Evolutionary conservation across 2,329 filamentous ascomycete genomes (phyloP).

Genomic region (Ascosphaera apis): DNA sequence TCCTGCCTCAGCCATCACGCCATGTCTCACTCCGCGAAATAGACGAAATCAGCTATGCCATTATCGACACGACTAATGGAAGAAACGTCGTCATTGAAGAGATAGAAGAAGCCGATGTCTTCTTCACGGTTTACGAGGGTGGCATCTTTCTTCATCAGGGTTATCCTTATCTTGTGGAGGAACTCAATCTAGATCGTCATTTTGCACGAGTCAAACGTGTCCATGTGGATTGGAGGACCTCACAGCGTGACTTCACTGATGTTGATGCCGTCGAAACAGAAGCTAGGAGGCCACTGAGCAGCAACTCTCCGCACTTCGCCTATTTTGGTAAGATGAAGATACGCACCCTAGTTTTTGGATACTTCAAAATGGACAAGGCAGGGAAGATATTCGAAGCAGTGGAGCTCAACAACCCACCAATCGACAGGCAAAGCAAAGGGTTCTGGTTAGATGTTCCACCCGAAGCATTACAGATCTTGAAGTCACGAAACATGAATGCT

Average conservation of each 20-base stretch:
- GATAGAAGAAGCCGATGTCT: slow-evolving; percentile 83
- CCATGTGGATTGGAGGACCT: slow-evolving; percentile 84
- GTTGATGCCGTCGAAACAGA: slow-evolving; percentile 87
- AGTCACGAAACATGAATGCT: slow-evolving; percentile 48
- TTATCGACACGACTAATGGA: slow-evolving; percentile 62
- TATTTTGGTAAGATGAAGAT: slow-evolving; percentile 78
- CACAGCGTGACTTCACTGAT: slow-evolving; percentile 81
- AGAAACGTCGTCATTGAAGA: slow-evolving; percentile 68
- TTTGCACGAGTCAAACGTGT: slow-evolving; percentile 77
- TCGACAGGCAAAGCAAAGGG: slow-evolving; percentile 62
- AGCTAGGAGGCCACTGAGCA: slow-evolving; percentile 49
- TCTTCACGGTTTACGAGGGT: slow-evolving; percentile 89
- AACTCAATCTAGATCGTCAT: slow-evolving; percentile 57
- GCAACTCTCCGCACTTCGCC: slow-evolving; percentile 38
- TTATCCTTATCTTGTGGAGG: slow-evolving; percentile 73
- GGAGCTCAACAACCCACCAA: slow-evolving; percentile 77
- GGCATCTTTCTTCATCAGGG: slow-evolving; percentile 95
- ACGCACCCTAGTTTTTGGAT: slow-evolving; percentile 75
- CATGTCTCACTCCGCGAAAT: slow-evolving; percentile 77
- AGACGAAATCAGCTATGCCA: slow-evolving; percentile 77
- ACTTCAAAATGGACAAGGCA: slow-evolving; percentile 85
- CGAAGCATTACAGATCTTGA: slow-evolving; percentile 53
- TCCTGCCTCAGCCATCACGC: slow-evolving; percentile 61
- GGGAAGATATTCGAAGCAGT: slow-evolving; percentile 76
- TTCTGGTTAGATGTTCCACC: slow-evolving; percentile 91